Evolutionary conservation across 768 basidiomycete species (phyloP).

Genomic region (Russula ochroleuca): DNA sequence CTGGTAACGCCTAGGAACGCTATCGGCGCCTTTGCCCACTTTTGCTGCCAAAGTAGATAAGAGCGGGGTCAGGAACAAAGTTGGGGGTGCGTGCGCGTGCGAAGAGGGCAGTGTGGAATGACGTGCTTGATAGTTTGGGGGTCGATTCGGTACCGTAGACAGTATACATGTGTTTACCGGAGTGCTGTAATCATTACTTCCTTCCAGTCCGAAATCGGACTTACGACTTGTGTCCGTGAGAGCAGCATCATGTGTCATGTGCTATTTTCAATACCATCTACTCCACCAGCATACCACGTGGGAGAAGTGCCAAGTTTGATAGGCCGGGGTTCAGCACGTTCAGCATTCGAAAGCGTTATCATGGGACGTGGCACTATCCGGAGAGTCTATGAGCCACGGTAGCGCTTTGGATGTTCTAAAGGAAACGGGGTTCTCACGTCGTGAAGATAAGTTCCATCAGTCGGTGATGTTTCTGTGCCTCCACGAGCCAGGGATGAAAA

Average conservation of each 20-base stretch:
- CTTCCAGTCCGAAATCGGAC: background rate
- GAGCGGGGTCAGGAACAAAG: background rate
- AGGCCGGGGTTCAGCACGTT: no score
- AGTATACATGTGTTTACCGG: background rate
- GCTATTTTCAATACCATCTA: background rate
- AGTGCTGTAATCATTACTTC: background rate
- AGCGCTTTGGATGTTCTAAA: background rate
- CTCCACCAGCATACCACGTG: background rate
- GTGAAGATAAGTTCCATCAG: constrained; percentile 14
- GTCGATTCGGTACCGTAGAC: background rate
- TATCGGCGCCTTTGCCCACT: background rate
- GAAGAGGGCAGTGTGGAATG: background rate
- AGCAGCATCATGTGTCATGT: background rate
- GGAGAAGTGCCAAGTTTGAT: background rate
- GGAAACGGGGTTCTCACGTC: constrained; percentile 1
- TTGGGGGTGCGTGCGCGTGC: background rate
- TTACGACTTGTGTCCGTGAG: background rate
- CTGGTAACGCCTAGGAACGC: no score
- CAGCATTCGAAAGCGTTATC: background rate
- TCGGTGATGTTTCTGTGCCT: constrained; percentile 12
- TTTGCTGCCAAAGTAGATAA: background rate
- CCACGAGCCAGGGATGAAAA: constrained; percentile 15
- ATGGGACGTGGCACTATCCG: background rate
- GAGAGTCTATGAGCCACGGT: background rate
- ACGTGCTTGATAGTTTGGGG: background rate